Base-by-base conservation (phyloP, 1,284 basidiomycete genomes). In the Ustilago esculenta region DNA sequence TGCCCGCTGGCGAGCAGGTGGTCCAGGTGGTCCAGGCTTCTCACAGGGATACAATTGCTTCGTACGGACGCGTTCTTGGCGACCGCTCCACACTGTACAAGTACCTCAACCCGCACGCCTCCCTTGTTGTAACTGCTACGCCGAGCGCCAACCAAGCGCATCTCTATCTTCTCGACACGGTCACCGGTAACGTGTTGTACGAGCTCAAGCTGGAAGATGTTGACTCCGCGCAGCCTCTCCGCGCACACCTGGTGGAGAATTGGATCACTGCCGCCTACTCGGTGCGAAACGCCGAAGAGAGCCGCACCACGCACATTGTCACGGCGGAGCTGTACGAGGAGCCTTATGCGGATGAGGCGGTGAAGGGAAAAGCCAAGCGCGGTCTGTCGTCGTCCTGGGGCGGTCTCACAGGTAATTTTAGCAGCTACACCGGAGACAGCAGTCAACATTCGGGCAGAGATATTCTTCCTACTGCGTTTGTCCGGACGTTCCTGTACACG, bases 71-170 rank as follows among this genome's bases (percentile, higher is more conserved):
- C 4, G 92, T 95, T 4, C 84, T 92, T 2, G 92, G 91, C 6
- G 90, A 96, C 82, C 88, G 94, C 56, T 88, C 88, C 24, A 94
- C 93, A 34, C 82, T 97, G 51, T 95, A 96, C 86, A 98, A 98
- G 84, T 96, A 95, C 80, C 86, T 97, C 66, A 95, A 95, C 81
- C 90, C 91, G 5, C 88, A 92, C 71, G 77, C 92, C 15, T 85
- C 90, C 36, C 87, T 89, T 3, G 84, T 92, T 24, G 82, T 85
- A 5, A 82, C 85, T 5, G 77, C 81, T 7, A 61, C 76, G 7
- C 41, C 43, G 1, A 41, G 32, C 4, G 64, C 58, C 1, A 79
- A 90, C 72, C 87, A 50, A 30, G 73, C 63, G 5, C 54, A 87
- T 2, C 77, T 96, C 9, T 90, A 90, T 73, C 83, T 96, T 7